Conservation (phyloP, 202 grass and related monocot genomes). For the Zizania palustris region DNA sequence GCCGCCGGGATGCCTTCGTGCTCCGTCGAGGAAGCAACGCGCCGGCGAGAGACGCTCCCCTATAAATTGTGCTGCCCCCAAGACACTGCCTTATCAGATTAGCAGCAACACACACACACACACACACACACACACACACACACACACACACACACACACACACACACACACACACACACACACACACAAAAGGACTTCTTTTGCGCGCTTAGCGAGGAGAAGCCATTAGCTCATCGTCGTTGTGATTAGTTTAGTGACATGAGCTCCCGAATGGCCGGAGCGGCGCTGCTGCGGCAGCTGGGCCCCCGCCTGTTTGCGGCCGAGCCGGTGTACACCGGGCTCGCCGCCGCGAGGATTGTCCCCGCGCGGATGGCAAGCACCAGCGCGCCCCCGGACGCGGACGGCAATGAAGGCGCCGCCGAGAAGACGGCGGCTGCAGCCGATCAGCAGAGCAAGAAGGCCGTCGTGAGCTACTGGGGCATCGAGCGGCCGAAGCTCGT, state of each 20-base stretch:
- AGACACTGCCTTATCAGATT: too few species aligned
- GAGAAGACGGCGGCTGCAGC: not conserved
- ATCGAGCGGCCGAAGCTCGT: conserved; percentile 44
- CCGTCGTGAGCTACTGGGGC: conserved; percentile 66
- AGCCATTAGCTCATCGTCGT: not conserved
- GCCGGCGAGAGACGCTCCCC: not conserved
- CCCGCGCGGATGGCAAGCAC: conserved; percentile 59
- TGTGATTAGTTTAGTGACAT: conserved; percentile 30
- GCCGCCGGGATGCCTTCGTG: not conserved
- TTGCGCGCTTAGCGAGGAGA: not conserved
- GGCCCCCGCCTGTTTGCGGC: conserved; percentile 43
- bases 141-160: too few species aligned
- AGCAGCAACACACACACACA: too few species aligned
- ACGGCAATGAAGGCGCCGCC: not conserved
- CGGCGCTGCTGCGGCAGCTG: conserved; percentile 49
- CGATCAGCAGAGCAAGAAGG: conserved; percentile 37
- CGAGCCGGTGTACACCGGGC: conserved; percentile 36
- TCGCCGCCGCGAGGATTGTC: conserved; percentile 33
- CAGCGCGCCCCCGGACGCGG: conserved; percentile 17
- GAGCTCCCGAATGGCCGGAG: conserved; percentile 57
- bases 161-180: too few species aligned
- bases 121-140: too few species aligned
- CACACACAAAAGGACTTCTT: too few species aligned
- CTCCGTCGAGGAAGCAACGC: conserved; percentile 1
- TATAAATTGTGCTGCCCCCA: not conserved